A percentile compares a stretch with the other conserved stretches of the same genome.
These are phyloP conservation scores for Penicillium dipodomyicola DNA, from an alignment of 495 filamentous ascomycete genomes.

Conservation along the genomic window DNA sequence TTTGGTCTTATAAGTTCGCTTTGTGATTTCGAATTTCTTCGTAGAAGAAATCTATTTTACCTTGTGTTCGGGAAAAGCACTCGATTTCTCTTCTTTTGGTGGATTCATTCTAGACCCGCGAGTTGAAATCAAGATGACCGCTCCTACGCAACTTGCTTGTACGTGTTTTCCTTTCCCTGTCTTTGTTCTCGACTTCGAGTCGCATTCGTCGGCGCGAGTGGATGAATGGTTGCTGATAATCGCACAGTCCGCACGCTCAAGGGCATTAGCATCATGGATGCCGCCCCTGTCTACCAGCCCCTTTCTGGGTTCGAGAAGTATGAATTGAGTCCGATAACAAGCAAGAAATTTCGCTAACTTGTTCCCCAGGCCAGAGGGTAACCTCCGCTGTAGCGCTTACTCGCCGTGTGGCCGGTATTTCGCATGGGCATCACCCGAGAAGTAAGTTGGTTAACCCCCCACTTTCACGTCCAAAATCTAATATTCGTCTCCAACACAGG, in stretches of 20 bases:
- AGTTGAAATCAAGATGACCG: conserved; percentile 62
- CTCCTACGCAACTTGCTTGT: conserved; percentile 87
- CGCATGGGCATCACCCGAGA: conserved; percentile 87
- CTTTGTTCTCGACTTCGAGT: not conserved
- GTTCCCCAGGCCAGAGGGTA: conserved; percentile 75
- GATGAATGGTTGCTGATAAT: conserved; percentile 17
- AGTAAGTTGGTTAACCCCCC: conserved; percentile 43
- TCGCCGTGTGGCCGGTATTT: conserved; percentile 94
- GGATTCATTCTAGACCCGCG: conserved; percentile 15
- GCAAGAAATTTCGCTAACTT: conserved; percentile 17
- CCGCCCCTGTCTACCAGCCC: conserved; percentile 79
- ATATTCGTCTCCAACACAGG: conserved; percentile 37
- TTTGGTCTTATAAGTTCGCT: conserved; percentile 1
- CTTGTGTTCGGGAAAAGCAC: not conserved
- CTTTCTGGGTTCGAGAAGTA: conserved; percentile 77
- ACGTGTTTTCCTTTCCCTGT: conserved; percentile 28
- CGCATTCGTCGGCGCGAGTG: not conserved
- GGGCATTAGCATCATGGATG: conserved; percentile 89
- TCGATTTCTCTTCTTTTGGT: conserved; percentile 15
- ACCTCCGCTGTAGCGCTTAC: conserved; percentile 89
- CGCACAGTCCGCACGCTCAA: conserved; percentile 82
- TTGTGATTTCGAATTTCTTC: conserved; percentile 1
- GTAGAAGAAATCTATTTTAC: conserved; percentile 1
- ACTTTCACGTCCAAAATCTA: not conserved
- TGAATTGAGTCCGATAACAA: conserved; percentile 13